Conservation (phyloP, 1,139 yeast genomes). For the Tardiomyces depauwii region DNA sequence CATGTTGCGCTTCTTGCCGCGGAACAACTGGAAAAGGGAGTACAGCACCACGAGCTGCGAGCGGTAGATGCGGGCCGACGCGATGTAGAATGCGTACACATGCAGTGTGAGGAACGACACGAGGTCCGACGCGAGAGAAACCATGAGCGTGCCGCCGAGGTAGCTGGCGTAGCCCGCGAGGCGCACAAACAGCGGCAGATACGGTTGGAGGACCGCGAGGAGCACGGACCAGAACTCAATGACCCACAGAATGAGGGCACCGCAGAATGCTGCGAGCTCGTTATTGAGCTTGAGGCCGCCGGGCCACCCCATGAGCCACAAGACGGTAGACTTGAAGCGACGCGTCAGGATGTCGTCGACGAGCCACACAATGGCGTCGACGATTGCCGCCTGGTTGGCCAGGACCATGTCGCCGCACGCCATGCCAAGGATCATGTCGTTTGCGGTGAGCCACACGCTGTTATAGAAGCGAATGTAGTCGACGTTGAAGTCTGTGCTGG, state of each 20-base stretch:
- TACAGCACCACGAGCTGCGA: conserved; percentile 60
- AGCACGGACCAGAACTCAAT: conserved; percentile 50
- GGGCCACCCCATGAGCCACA: conserved; percentile 81
- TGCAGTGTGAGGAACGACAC: conserved; percentile 57
- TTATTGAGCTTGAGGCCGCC: conserved; percentile 89
- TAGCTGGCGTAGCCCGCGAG: conserved; percentile 35
- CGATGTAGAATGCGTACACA: conserved; percentile 62
- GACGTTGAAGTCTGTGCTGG: conserved; percentile 27
- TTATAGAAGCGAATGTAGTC: conserved; percentile 87
- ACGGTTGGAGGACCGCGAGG: conserved; percentile 19
- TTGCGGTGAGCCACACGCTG: conserved; percentile 74
- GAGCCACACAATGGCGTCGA: conserved; percentile 15
- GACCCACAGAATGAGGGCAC: conserved; percentile 81
- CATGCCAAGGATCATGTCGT: conserved; percentile 70
- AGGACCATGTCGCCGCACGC: conserved; percentile 42
- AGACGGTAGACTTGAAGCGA: conserved; percentile 38
- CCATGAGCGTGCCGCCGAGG: conserved; percentile 49
- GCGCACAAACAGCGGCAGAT: conserved; percentile 23
- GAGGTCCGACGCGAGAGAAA: conserved; percentile 57
- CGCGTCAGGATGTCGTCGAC: conserved; percentile 32
- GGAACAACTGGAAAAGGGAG: conserved; percentile 73
- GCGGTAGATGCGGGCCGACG: conserved; percentile 67
- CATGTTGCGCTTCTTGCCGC: conserved; percentile 82
- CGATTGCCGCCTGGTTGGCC: conserved; percentile 33
- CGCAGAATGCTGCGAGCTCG: conserved; percentile 76